Evolutionary conservation across 2,329 filamentous ascomycete species (phyloP), one percentile per base, ranked within the genome.

Genomic region (Colletotrichum karsti): DNA sequence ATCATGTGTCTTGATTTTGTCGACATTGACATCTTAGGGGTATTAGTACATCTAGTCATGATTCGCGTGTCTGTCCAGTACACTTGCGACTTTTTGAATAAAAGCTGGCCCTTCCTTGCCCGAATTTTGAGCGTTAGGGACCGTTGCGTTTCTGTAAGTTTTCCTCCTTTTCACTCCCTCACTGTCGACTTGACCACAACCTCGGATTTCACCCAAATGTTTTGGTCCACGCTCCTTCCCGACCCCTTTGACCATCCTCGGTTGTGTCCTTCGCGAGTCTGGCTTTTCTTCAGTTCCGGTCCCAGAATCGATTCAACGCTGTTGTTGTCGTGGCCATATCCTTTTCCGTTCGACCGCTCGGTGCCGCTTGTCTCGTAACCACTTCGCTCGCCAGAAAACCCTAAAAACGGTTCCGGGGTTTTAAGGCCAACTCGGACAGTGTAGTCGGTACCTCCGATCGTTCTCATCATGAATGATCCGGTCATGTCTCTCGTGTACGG

Each of bases 371-470:
- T 30, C 7, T 55, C 51, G 4, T 57, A 35, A 1, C 64, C 64
- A 30, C 51, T 24, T 28, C 51, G 59, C 18, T 24, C 64, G 13
- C 20, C 35, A 24, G 22, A 7, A 18, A 41, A 13, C 3, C 59
- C 22, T 33, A 67, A n/a, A 15, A 62, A 30, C 37, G 55, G 15
- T 5, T 67, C 64, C 24, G 64, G 64, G 5, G 64, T 64, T 22
- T 64, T 67, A n/a, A 63, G 30, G 2, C 64, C 64, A n/a, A 67
- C 53, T 12, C 64, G 26, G 7, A 64, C 59, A 5, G 59, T 53
- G 44, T 69, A 69, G 37, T 69, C 56, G 10, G 62, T 67, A 7
- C 67, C 67, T 12, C 67, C 67, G 8, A 69, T 69, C 9, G 67
- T 69, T 20, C 41, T 48, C 37, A 69, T 33, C 10, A 64, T 37